Percentiles rank a stretch among this genome's conserved stretches.
Evolutionary conservation across 2,329 filamentous ascomycete species (phyloP).

Genomic region (Monosporascus sp.): DNA sequence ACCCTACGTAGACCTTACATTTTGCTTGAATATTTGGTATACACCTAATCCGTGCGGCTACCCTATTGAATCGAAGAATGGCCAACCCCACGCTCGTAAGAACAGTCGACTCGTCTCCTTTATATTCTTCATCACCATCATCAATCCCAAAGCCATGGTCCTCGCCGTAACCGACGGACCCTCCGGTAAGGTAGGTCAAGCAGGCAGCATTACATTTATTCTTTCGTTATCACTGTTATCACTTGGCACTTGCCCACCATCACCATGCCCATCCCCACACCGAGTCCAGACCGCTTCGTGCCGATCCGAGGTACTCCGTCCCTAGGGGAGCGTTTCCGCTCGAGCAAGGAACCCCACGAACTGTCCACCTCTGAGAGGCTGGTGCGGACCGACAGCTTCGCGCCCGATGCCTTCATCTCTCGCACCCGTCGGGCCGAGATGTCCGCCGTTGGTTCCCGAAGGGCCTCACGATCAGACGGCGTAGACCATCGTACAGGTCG

Average conservation of each 20-base stretch:
- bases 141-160: not conserved
- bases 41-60: too few species aligned
- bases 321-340: constrained; percentile 38
- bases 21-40: too few species aligned
- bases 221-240: not conserved
- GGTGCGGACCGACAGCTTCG: constrained; percentile 34
- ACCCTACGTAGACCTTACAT: too few species aligned
- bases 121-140: not conserved
- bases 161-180: not conserved
- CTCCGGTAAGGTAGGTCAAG: not conserved
- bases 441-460: constrained; percentile 15
- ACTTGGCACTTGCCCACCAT: not conserved
- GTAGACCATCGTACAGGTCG: constrained; percentile 17
- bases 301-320: constrained; percentile 34
- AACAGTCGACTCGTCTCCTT: not conserved
- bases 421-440: constrained; percentile 24
- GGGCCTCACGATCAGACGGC: constrained; percentile 23
- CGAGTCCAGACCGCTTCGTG: constrained; percentile 44
- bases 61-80: too few species aligned
- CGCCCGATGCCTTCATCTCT: constrained; percentile 38
- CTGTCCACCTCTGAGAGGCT: constrained; percentile 40
- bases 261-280: constrained; percentile 20
- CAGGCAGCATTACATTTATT: not conserved
- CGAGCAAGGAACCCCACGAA: constrained; percentile 35
- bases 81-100: too few species aligned